Base-by-base conservation (phyloP, 1,284 basidiomycete species). In the Paramarasmius palmivorus region DNA sequence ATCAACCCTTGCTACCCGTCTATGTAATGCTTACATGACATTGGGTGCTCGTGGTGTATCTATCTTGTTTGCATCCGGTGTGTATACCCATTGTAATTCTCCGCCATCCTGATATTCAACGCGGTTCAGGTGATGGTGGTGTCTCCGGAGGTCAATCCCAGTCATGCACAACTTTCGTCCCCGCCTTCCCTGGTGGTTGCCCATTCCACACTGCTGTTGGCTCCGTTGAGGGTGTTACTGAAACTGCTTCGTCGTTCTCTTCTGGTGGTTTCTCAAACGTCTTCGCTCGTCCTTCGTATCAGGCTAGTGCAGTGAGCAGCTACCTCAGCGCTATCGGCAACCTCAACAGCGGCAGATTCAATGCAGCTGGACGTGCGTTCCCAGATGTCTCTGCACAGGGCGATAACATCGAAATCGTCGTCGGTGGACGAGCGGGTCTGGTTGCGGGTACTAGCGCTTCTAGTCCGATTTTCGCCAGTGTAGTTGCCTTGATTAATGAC, bases 401-500 rank as follows among this genome's bases (percentile, higher is more conserved):
- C 50, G 55, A 54, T 46, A 61, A 62, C 35, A 50, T 65, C 44
- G 62, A 66, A 39, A 66, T 71, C 50, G 62, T 67, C 15, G 55
- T 52, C 40, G 65, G 58, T 12, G 65, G 64, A 14, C 17, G 40
- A 20, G 45, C 61, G 1, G 65, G 57, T 17, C 47, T 59, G 7
- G 65, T 69, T 29, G 64, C 55, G 3, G 76, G 76, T 14, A 78
- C 77, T 5, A 71, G 68, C 19, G 73, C 71, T 23, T 68, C 69
- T 10, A 63, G 68, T 22, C 76, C 76, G 1, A 67, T 70, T 14
- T 70, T 77, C 52, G 65, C 73, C 9, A 67, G 67, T 51, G 63
- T 78, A 25, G 61, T 78, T 32, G 60, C 71, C 0, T 61, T 77
- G 49, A 58, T 79, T n/a, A 79, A 79, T 59, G 75, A 76, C 53